Conservation (phyloP, 495 filamentous ascomycete species). For the Penicillium steckii region DNA sequence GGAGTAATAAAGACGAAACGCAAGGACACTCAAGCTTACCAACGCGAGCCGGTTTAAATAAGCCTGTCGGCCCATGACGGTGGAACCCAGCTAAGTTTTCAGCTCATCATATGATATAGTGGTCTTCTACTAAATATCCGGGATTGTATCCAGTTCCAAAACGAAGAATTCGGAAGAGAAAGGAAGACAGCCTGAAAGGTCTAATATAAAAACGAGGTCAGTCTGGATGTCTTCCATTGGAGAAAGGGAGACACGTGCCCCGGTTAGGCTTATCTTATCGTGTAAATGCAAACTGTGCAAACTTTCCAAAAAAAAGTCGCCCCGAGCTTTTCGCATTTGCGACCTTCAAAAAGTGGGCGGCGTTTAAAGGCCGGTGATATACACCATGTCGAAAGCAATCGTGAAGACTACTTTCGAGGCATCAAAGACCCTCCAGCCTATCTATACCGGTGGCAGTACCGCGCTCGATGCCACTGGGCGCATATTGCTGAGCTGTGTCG, state of each 20-base stretch:
- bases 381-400: constrained; percentile 47
- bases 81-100: neutral
- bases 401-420: constrained; percentile 86
- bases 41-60: constrained; percentile 53
- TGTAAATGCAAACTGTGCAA: constrained; percentile 36
- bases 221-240: constrained; percentile 2
- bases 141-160: too few species aligned
- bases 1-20: neutral
- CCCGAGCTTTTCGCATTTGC: constrained; percentile 25
- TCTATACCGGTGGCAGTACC: constrained; percentile 89
- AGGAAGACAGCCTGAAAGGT: neutral
- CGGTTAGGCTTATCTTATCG: constrained; percentile 28
- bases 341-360: constrained; percentile 12
- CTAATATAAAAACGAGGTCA: neutral
- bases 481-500: constrained; percentile 80
- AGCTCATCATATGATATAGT: neutral
- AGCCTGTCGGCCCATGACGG: constrained; percentile 49
- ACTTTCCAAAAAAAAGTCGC: constrained; percentile 44
- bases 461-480: constrained; percentile 78
- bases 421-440: constrained; percentile 77
- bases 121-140: too few species aligned
- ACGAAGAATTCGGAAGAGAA: neutral
- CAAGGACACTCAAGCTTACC: constrained; percentile 41
- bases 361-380: constrained; percentile 15
- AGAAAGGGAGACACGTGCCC: constrained; percentile 27